Evolutionary conservation across 148 eudicot species (phyloP).

Genomic region (Vaccinium myrtillus): DNA sequence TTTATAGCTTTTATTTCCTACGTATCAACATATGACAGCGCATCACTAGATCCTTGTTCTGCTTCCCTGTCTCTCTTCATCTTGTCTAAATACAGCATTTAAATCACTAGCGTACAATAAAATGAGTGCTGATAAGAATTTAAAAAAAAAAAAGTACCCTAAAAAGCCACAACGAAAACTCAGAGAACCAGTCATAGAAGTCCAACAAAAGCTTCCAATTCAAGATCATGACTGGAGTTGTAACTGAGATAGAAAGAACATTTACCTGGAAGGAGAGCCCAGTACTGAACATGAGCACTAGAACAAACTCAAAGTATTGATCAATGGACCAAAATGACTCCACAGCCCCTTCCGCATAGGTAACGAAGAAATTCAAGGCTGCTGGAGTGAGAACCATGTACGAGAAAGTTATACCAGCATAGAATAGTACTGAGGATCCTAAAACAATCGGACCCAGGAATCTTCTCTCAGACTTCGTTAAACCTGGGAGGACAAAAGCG

Average conservation of each 20-base stretch:
- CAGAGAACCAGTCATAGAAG: not conserved
- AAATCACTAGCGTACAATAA: too few species aligned
- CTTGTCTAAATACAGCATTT: too few species aligned
- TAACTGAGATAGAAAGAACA: not conserved
- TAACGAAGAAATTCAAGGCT: constrained; percentile 92
- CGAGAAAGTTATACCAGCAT: constrained; percentile 81
- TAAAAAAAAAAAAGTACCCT: too few species aligned
- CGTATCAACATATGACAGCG: not conserved
- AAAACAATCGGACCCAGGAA: constrained; percentile 89
- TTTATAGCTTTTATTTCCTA: not conserved
- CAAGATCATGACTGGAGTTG: not conserved
- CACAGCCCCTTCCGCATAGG: constrained; percentile 92
- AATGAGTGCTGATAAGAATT: too few species aligned
- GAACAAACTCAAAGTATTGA: constrained; percentile 95
- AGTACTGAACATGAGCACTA: constrained; percentile 94
- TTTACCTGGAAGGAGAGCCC: constrained; percentile 96
- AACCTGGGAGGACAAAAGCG: constrained; percentile 91
- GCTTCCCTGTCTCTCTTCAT: not conserved
- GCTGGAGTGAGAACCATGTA: constrained; percentile 96
- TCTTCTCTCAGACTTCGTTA: constrained; percentile 80
- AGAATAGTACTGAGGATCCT: constrained; percentile 90
- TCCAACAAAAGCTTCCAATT: not conserved
- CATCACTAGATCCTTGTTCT: not conserved
- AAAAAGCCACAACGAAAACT: not conserved
- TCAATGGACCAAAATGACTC: constrained; percentile 98